These are phyloP conservation scores for Metschnikowia gruessii DNA, from an alignment of 805 yeast genomes.

Conservation along the genomic window DNA sequence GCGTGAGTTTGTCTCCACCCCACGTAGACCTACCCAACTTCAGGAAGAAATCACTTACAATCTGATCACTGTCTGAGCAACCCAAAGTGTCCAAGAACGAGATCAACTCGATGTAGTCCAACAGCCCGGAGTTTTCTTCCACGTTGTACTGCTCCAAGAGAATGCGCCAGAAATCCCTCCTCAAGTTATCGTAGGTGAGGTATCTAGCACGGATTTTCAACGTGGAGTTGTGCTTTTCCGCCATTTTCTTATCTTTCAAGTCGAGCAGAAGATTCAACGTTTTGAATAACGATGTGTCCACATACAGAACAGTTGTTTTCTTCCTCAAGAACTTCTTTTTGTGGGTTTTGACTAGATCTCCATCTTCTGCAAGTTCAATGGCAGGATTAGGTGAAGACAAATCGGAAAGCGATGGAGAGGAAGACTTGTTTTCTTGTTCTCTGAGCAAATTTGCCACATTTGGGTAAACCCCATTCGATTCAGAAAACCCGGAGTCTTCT, in stretches of 20 bases:
- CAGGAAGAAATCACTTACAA: conserved; percentile 53
- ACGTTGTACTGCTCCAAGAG: conserved; percentile 54
- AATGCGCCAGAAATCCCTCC: conserved; percentile 68
- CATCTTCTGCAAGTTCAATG: conserved; percentile 27
- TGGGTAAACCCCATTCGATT: too few relatives aligned
- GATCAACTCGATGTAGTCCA: conserved; percentile 59
- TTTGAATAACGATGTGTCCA: conserved; percentile 41
- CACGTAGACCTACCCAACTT: conserved; percentile 45
- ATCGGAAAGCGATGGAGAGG: conserved; percentile 11
- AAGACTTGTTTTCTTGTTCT: conserved; percentile 1
- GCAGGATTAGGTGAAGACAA: conserved; percentile 16
- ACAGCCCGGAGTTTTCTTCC: conserved; percentile 32
- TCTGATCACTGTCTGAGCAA: conserved; percentile 47
- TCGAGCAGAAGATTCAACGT: conserved; percentile 39
- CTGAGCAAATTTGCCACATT: too few relatives aligned
- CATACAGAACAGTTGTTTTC: conserved; percentile 27
- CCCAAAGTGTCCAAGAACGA: conserved; percentile 66
- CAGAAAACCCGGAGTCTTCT: too few relatives aligned
- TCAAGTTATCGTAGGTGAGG: conserved; percentile 59
- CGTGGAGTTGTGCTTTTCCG: conserved; percentile 46
- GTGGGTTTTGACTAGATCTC: conserved; percentile 30
- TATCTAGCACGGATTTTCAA: conserved; percentile 61
- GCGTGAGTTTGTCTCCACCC: conserved; percentile 51
- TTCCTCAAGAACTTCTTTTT: conserved; percentile 32
- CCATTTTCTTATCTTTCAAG: conserved; percentile 31